Evolutionary conservation across 208 protist species (phyloP).

Genomic region (Trypanosoma lewisi): DNA sequence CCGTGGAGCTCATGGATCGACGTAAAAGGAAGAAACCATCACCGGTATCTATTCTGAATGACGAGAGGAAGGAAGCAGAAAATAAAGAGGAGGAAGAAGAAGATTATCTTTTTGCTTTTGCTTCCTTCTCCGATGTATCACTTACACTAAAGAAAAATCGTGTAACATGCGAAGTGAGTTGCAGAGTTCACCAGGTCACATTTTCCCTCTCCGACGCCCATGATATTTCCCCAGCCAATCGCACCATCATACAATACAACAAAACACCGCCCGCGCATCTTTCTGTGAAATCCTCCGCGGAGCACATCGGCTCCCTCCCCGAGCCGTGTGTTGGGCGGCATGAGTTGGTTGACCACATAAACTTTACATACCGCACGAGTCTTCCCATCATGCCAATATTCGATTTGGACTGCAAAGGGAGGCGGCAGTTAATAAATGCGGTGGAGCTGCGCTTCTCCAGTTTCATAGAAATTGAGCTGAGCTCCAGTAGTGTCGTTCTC

Average conservation of each 20-base stretch:
- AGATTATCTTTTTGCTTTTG: slow-evolving; percentile 58
- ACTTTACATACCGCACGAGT: slow-evolving; percentile 66
- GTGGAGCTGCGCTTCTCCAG: slow-evolving; percentile 75
- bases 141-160: slow-evolving; percentile 64
- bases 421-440: slow-evolving; percentile 61
- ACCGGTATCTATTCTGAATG: background rate
- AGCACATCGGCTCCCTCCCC: background rate
- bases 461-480: slow-evolving; percentile 63
- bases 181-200: slow-evolving; percentile 40
- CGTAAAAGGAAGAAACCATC: background rate
- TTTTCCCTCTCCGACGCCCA: slow-evolving; percentile 40
- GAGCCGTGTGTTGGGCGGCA: background rate
- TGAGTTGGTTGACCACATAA: slow-evolving; percentile 36
- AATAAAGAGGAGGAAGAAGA: slow-evolving; percentile 12
- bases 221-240: slow-evolving; percentile 38
- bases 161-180: slow-evolving; percentile 65
- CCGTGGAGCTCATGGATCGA: slow-evolving; percentile 64
- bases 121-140: slow-evolving; percentile 40
- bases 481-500: slow-evolving; percentile 54
- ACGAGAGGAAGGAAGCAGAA: background rate
- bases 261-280: slow-evolving; percentile 7
- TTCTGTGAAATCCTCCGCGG: background rate
- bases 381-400: slow-evolving; percentile 81
- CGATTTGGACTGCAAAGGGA: slow-evolving; percentile 37
- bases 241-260: slow-evolving; percentile 41